These are phyloP conservation scores for Boletellus ananas DNA, from an alignment of 768 basidiomycete species.

Conservation along the genomic window DNA sequence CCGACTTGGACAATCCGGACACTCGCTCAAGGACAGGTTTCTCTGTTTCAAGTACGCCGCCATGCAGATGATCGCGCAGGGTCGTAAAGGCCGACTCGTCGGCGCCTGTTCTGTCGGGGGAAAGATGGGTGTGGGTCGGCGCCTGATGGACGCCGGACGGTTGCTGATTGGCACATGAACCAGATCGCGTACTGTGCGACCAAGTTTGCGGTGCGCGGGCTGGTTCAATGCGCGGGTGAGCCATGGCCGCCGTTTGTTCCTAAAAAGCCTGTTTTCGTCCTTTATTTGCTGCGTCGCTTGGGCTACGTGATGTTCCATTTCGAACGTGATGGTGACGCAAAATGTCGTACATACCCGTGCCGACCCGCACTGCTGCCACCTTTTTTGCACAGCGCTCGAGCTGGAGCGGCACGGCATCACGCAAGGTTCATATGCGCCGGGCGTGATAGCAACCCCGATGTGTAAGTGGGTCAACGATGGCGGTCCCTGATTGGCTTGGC, in stretches of 20 bases:
- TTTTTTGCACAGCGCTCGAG: conserved; percentile 22
- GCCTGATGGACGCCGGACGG: too few relatives aligned
- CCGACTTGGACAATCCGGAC: conserved; percentile 20
- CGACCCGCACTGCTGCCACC: conserved; percentile 5
- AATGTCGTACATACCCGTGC: neutral
- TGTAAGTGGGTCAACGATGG: conserved; percentile 4
- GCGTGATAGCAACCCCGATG: conserved; percentile 25
- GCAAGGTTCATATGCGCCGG: conserved; percentile 30
- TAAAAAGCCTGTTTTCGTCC: too few relatives aligned
- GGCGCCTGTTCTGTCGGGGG: conserved; percentile 4
- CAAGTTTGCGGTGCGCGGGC: conserved; percentile 11
- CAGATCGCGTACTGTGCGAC: conserved; percentile 13
- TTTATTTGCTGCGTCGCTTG: too few relatives aligned
- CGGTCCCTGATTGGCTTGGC: too few relatives aligned
- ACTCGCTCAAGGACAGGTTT: conserved; percentile 16
- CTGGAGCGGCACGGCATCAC: conserved; percentile 23
- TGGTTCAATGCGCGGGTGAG: conserved; percentile 16
- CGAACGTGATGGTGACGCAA: neutral
- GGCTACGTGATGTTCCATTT: too few relatives aligned
- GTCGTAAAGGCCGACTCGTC: conserved; percentile 2
- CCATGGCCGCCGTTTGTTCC: too few relatives aligned
- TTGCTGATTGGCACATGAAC: neutral
- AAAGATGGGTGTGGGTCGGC: neutral
- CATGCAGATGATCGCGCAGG: conserved; percentile 22
- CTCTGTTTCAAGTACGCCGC: conserved; percentile 26